These are phyloP conservation scores for Thalassiosira sp. DNA, from an alignment of 352 stramenopile genomes.

Conservation along the genomic window DNA sequence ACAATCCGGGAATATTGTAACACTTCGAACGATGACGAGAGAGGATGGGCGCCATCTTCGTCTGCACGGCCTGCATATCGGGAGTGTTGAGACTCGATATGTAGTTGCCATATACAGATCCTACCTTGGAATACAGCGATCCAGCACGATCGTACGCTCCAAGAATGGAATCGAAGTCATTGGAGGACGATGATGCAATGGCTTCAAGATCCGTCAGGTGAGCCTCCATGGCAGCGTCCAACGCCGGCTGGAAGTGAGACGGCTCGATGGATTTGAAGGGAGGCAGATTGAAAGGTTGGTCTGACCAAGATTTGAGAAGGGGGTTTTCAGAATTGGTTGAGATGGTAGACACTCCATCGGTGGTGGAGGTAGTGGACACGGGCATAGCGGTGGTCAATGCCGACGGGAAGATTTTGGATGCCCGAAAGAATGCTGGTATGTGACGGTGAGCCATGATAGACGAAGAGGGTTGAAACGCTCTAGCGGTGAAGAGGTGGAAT, in stretches of 20 bases:
- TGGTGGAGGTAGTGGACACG: conserved; percentile 6
- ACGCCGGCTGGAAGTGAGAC: conserved; percentile 69
- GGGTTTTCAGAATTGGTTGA: conserved; percentile 52
- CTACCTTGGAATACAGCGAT: conserved; percentile 51
- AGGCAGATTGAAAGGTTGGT: conserved; percentile 74
- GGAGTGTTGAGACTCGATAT: conserved; percentile 67
- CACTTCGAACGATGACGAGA: conserved; percentile 55
- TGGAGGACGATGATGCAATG: conserved; percentile 63
- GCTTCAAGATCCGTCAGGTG: conserved; percentile 69
- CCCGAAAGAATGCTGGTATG: no score
- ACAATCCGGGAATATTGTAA: conserved; percentile 77
- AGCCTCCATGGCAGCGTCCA: conserved; percentile 64
- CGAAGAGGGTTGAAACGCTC: no score
- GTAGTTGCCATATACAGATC: conserved; percentile 72
- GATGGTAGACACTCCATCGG: not conserved
- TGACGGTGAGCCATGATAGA: no score
- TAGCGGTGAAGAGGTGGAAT: no score
- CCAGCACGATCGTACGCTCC: conserved; percentile 75
- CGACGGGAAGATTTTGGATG: no score
- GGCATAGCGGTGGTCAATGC: conserved; percentile 10
- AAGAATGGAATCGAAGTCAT: conserved; percentile 78
- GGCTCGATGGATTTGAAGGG: conserved; percentile 75
- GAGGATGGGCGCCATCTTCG: conserved; percentile 65
- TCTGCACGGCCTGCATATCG: conserved; percentile 80
- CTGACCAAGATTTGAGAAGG: conserved; percentile 69